Conservation (phyloP, 1,139 yeast genomes). For the Zygoascus sp. region DNA sequence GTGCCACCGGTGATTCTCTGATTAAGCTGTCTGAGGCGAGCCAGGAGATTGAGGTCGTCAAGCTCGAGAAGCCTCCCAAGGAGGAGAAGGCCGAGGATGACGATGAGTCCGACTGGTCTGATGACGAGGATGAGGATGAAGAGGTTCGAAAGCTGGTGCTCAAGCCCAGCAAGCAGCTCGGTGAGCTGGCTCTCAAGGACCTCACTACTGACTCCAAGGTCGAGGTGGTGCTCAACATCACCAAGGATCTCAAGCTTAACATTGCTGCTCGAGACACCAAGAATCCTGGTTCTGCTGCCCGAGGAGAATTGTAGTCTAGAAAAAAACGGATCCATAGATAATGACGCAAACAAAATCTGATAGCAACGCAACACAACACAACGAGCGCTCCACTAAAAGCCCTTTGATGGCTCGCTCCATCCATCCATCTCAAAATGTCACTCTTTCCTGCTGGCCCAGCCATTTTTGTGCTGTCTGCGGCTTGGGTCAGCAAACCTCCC, state of each 20-base stretch:
- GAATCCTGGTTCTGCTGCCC: constrained; percentile 49
- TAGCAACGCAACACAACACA: no score
- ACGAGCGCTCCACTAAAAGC: no score
- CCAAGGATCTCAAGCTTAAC: constrained; percentile 77
- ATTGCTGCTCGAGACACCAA: constrained; percentile 79
- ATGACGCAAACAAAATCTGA: not conserved
- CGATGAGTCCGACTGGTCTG: constrained; percentile 54
- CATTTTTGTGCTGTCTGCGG: no score
- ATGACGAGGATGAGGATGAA: constrained; percentile 72
- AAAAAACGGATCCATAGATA: not conserved
- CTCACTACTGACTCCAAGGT: constrained; percentile 63
- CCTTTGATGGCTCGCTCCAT: no score
- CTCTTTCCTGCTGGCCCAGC: no score
- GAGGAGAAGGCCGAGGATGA: constrained; percentile 44
- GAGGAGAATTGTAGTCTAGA: constrained; percentile 25
- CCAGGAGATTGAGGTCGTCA: constrained; percentile 71
- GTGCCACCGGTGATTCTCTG: constrained; percentile 46
- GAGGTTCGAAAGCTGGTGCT: constrained; percentile 66
- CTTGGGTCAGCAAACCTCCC: not conserved
- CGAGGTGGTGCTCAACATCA: constrained; percentile 79
- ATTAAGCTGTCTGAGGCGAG: constrained; percentile 82
- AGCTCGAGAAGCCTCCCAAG: constrained; percentile 53
- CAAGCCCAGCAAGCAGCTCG: constrained; percentile 71
- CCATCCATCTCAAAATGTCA: no score
- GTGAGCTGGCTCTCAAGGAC: constrained; percentile 72